phyloP scores from a whole-genome alignment of 2,329 filamentous ascomycete genomes.

The Exophiala calicioides region DNA sequence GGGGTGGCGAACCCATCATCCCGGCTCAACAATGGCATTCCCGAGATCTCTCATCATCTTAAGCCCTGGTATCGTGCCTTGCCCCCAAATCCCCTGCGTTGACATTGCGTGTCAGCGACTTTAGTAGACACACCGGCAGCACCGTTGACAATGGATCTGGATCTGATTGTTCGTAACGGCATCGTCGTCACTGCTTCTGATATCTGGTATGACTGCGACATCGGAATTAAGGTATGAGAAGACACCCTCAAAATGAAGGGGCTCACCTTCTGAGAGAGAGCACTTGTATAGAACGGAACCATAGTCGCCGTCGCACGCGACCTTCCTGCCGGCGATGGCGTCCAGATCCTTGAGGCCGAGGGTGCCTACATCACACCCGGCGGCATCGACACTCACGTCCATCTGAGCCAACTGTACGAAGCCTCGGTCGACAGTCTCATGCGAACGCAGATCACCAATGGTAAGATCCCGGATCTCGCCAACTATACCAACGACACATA shows the following conservation, averaged over 20 bases:
- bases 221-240: slow-evolving; percentile 45
- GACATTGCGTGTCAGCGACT: too few species aligned
- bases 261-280: background rate
- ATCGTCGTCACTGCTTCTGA: slow-evolving; percentile 50
- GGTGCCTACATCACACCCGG: slow-evolving; percentile 38
- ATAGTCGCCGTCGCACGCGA: slow-evolving; percentile 41
- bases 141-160: slow-evolving; percentile 32
- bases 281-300: slow-evolving; percentile 42
- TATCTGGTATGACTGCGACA: slow-evolving; percentile 45
- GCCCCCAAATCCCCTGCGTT: too few species aligned
- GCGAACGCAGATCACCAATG: slow-evolving; percentile 25
- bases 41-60: too few species aligned
- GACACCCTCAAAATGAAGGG: background rate
- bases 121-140: too few species aligned
- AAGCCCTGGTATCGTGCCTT: too few species aligned
- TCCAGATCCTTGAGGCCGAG: slow-evolving; percentile 47
- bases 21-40: too few species aligned
- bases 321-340: slow-evolving; percentile 38
- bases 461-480: slow-evolving; percentile 10
- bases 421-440: slow-evolving; percentile 10
- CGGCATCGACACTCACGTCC: slow-evolving; percentile 52
- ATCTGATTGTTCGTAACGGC: slow-evolving; percentile 45
- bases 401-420: slow-evolving; percentile 45
- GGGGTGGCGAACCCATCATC: too few species aligned
- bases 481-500: slow-evolving; percentile 43